Evolutionary conservation across 345 rosid genomes (phyloP).

Genomic region (Barbarea vulgaris): DNA sequence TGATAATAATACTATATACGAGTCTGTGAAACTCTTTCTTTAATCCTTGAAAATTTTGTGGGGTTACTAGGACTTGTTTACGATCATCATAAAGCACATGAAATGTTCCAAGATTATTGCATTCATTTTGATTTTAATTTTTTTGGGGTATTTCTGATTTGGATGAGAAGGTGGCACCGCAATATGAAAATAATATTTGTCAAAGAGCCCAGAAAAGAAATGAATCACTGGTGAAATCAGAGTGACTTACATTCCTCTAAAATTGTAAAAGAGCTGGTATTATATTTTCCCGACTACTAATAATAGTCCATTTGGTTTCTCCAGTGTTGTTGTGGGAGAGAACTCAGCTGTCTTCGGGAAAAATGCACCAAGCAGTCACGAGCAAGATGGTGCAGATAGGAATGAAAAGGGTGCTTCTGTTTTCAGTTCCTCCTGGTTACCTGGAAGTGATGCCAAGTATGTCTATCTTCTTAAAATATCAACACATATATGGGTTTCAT

Average conservation of each 20-base stretch:
- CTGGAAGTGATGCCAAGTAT: constrained; percentile 65
- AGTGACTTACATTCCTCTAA: constrained; percentile 46
- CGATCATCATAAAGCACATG: no score
- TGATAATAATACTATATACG: no score
- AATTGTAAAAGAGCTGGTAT: no score
- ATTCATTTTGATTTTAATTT: no score
- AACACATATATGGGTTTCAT: neutral
- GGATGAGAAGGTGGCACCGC: no score
- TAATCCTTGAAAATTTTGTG: no score
- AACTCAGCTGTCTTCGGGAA: constrained; percentile 59
- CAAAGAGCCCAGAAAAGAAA: constrained; percentile 74
- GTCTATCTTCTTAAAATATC: constrained; percentile 18
- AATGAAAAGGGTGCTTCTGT: constrained; percentile 56
- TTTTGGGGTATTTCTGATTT: no score
- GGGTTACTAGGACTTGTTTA: no score
- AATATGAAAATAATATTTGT: no score
- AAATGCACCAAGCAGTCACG: constrained; percentile 51
- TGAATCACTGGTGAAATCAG: constrained; percentile 75
- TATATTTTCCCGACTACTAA: constrained; percentile 1
- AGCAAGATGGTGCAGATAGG: constrained; percentile 51
- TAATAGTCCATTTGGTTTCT: constrained; percentile 24
- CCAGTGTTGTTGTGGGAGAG: constrained; percentile 88
- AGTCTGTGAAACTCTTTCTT: no score
- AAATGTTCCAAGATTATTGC: no score
- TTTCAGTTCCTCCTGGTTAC: constrained; percentile 90